Base-by-base conservation (phyloP, 2,329 filamentous ascomycete genomes). In the Rhinocladiella mackenziei region DNA sequence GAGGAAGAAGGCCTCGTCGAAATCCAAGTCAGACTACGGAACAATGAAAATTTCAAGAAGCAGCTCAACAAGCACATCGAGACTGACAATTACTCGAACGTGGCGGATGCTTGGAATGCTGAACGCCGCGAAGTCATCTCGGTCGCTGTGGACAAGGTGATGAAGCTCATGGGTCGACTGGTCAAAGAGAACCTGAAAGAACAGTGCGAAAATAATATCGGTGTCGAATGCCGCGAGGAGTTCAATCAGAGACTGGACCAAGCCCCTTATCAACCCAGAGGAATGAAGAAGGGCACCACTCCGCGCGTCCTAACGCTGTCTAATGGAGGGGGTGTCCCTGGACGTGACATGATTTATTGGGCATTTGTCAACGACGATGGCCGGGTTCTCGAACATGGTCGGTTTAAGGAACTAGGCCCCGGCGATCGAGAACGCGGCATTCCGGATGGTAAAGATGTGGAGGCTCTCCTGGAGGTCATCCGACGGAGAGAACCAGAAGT, bases 131-230 rank as follows among this genome's bases (percentile, higher is more conserved):
- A 94, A 59, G 83, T 94, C 1, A 71, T 98, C 37, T 86, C 95
- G 56, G 63, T 83, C 42, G 89, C 89, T 0, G 80, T 95, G 48
- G 72, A 76, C 6, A 94, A 91, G 62, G 74, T 98, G 31, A 85
- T 94, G 57, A 81, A 77, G 56, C 73, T 94, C 54, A 89, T 97
- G 57, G 80, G 86, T 45, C 92, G 91, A 63, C 88, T 89, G 45
- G 88, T 97, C 51, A 97, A 97, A 66, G 92, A 98, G 62, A 89
- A 87, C 34, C 77, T 98, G 54, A 86, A 89, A 56, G 91, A 89
- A 6, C 89, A 91, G 56, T 98, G 92, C 60, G 91, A 98, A 65
- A 89, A 94, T 58, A 83, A 89, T 58, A 81, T 98, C 37, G 81
- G 89, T n/a, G 86, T 84, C 59, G 78, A 82, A 42, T 94, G 89